These are phyloP conservation scores for Phialemoniopsis sp. DNA, from an alignment of 2,329 filamentous ascomycete species.

Conservation along the genomic window DNA sequence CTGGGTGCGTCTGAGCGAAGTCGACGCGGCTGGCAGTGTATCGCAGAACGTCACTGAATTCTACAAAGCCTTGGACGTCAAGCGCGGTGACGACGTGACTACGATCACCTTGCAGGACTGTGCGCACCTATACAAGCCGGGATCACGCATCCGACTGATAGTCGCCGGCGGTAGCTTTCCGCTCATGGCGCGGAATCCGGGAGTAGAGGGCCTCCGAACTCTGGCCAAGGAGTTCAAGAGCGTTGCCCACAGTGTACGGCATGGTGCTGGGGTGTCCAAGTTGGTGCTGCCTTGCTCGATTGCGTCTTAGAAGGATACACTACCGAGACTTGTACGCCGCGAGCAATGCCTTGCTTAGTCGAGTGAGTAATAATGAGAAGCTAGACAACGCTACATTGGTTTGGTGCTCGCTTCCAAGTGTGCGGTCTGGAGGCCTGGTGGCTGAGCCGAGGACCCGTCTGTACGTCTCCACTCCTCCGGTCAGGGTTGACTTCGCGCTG, in stretches of 20 bases:
- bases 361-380: too few relatives aligned
- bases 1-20: slow-evolving; percentile 16
- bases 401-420: too few relatives aligned
- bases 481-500: too few relatives aligned
- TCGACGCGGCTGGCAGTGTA: slow-evolving; percentile 12
- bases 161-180: slow-evolving; percentile 16
- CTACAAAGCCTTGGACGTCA: slow-evolving; percentile 12
- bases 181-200: slow-evolving; percentile 10
- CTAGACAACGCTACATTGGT: too few relatives aligned
- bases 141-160: slow-evolving; percentile 13
- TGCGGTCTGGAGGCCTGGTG: too few relatives aligned
- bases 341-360: too few relatives aligned
- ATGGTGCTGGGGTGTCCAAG: background rate
- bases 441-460: too few relatives aligned
- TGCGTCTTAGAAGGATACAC: too few relatives aligned
- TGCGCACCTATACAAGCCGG: slow-evolving; percentile 14
- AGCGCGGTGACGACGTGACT: slow-evolving; percentile 1
- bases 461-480: too few relatives aligned
- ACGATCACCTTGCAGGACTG: slow-evolving; percentile 9
- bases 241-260: background rate
- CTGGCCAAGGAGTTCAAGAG: background rate
- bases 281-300: background rate
- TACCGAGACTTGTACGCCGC: too few relatives aligned
- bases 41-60: slow-evolving; percentile 16
- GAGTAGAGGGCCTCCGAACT: slow-evolving; percentile 9